Percentiles rank a stretch among this genome's conserved stretches.
These are phyloP conservation scores for Aphanocladium album DNA, from an alignment of 2,329 filamentous ascomycete species.

Conservation along the genomic window DNA sequence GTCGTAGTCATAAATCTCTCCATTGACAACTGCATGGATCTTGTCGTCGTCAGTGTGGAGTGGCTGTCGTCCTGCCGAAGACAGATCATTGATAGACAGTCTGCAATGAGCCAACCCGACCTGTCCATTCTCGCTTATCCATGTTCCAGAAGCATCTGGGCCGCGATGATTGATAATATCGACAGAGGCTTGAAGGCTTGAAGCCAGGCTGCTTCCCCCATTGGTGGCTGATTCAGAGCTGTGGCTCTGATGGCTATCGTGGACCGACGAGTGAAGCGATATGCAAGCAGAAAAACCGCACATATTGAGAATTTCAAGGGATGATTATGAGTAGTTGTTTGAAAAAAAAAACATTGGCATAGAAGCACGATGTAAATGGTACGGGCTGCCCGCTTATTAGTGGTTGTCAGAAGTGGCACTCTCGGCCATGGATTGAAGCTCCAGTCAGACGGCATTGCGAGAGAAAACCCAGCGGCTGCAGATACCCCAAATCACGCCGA, in stretches of 20 bases:
- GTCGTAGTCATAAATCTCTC: constrained; percentile 54
- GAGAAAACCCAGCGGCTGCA: neutral
- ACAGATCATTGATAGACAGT: constrained; percentile 50
- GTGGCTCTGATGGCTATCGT: neutral
- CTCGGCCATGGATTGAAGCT: neutral
- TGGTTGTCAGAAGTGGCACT: neutral
- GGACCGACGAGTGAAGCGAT: neutral
- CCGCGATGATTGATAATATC: constrained; percentile 1
- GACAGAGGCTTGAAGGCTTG: neutral
- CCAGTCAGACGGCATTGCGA: neutral
- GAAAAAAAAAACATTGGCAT: neutral
- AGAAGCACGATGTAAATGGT: neutral
- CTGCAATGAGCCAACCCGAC: constrained; percentile 41
- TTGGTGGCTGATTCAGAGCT: neutral
- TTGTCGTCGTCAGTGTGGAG: constrained; percentile 28
- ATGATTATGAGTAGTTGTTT: neutral
- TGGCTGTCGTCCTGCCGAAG: constrained; percentile 41
- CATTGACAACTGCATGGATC: constrained; percentile 54
- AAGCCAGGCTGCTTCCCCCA: neutral
- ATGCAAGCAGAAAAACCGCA: neutral
- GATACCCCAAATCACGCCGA: neutral
- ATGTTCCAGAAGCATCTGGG: neutral
- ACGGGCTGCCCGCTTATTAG: neutral
- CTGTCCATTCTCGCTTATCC: neutral
- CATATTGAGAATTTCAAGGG: neutral